Conservation (phyloP, 768 basidiomycete genomes). For the Holtermanniella nyarrowii region DNA sequence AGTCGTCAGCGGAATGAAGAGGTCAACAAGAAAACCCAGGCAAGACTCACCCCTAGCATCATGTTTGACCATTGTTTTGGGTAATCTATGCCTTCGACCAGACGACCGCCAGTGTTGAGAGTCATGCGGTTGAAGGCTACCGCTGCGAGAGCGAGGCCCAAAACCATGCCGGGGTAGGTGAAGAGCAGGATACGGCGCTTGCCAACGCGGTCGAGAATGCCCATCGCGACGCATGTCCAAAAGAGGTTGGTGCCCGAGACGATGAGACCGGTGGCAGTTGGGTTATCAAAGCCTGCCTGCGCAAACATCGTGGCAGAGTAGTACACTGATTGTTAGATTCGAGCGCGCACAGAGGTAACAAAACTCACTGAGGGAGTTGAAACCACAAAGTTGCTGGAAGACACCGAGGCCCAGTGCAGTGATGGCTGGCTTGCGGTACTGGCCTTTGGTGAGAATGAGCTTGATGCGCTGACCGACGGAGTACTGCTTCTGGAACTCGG, state of each 20-base stretch:
- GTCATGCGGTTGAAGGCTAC: slow-evolving; percentile 25
- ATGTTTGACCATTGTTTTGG: slow-evolving; percentile 20
- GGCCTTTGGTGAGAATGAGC: slow-evolving; percentile 10
- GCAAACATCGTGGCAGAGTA: slow-evolving; percentile 25
- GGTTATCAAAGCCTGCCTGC: slow-evolving; percentile 21
- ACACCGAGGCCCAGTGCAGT: slow-evolving; percentile 18
- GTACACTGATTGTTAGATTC: too few species aligned
- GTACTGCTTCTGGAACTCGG: slow-evolving; percentile 8
- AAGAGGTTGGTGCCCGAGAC: slow-evolving; percentile 22
- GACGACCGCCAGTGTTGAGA: slow-evolving; percentile 8
- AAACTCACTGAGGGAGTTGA: slow-evolving; percentile 30
- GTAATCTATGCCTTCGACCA: slow-evolving; percentile 18
- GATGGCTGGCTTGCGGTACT: slow-evolving; percentile 19
- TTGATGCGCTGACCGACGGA: slow-evolving; percentile 2
- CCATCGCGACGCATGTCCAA: slow-evolving; percentile 23
- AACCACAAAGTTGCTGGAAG: slow-evolving; percentile 29
- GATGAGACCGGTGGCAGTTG: slow-evolving; percentile 19
- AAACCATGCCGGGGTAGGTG: slow-evolving; percentile 22
- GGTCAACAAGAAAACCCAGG: slow-evolving; percentile 1
- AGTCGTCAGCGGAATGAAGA: slow-evolving; percentile 11
- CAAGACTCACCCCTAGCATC: slow-evolving; percentile 10
- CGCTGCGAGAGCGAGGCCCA: slow-evolving; percentile 18
- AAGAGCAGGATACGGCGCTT: slow-evolving; percentile 19
- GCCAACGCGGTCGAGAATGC: slow-evolving; percentile 24
- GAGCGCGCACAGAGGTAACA: too few species aligned